These are phyloP conservation scores for Fusarium euwallaceae DNA, from an alignment of 2,329 filamentous ascomycete genomes.

Conservation along the genomic window DNA sequence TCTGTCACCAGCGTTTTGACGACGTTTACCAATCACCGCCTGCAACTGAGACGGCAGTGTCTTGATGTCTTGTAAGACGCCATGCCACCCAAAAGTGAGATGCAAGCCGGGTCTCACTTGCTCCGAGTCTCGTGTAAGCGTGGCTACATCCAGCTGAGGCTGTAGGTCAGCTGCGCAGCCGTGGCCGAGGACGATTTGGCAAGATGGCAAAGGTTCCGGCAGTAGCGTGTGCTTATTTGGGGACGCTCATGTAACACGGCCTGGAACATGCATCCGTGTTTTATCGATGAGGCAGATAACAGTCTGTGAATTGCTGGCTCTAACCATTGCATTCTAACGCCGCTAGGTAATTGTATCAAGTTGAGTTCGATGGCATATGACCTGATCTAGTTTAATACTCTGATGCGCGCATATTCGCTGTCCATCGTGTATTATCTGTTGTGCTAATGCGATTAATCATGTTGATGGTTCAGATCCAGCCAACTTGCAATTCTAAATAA, in stretches of 20 bases:
- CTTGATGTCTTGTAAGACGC: constrained; percentile 18
- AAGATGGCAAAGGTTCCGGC: not conserved
- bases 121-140: constrained; percentile 10
- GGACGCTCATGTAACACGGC: not conserved
- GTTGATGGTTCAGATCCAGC: not conserved
- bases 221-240: constrained; percentile 3
- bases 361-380: not conserved
- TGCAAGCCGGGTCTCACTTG: constrained; percentile 18
- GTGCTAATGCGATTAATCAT: too few relatives aligned
- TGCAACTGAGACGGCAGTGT: not conserved
- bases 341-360: not conserved
- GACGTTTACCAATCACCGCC: constrained; percentile 7
- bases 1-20: not conserved
- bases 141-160: constrained; percentile 4
- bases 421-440: too few relatives aligned
- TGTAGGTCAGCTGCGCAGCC: constrained; percentile 15
- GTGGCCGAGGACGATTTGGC: not conserved
- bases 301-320: not conserved
- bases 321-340: not conserved
- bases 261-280: not conserved
- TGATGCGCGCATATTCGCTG: not conserved
- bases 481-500: too few relatives aligned
- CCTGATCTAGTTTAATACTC: not conserved
- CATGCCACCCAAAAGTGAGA: constrained; percentile 12
- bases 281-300: not conserved